Evolutionary conservation across 768 basidiomycete species (phyloP).

Genomic region (Auriculariales sp.): DNA sequence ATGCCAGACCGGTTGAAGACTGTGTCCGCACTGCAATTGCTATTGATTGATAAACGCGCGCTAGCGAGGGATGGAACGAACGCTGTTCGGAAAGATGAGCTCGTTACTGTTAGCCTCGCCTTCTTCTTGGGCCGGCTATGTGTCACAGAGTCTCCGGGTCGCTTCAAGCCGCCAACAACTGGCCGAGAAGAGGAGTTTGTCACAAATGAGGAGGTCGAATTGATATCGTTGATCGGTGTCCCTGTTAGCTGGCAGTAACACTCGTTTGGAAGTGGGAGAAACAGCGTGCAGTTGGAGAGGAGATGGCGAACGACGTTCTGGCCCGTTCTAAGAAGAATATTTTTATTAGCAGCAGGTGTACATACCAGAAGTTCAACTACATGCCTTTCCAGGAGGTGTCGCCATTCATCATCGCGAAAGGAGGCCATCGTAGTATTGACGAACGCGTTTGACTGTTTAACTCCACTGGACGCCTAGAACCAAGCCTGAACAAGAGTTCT

Average conservation of each 20-base stretch:
- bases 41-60: no score
- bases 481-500: no score
- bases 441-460: slow-evolving; percentile 45
- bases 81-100: no score
- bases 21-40: slow-evolving; percentile 34
- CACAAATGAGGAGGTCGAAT: slow-evolving; percentile 11
- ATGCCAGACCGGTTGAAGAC: slow-evolving; percentile 38
- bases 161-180: background rate
- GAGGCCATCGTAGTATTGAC: slow-evolving; percentile 65
- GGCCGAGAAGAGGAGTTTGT: background rate
- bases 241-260: slow-evolving; percentile 80
- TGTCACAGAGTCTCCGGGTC: slow-evolving; percentile 3
- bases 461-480: no score
- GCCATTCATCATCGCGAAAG: slow-evolving; percentile 54
- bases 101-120: no score
- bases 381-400: slow-evolving; percentile 44
- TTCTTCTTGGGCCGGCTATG: background rate
- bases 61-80: no score
- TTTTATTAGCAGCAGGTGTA: background rate
- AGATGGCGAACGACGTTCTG: slow-evolving; percentile 65
- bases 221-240: slow-evolving; percentile 38
- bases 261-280: slow-evolving; percentile 64
- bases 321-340: slow-evolving; percentile 41
- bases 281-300: slow-evolving; percentile 59
- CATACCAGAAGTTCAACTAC: slow-evolving; percentile 5